phyloP scores from a whole-genome alignment of 805 yeast genomes.

The Metschnikowia noctiluminum region DNA sequence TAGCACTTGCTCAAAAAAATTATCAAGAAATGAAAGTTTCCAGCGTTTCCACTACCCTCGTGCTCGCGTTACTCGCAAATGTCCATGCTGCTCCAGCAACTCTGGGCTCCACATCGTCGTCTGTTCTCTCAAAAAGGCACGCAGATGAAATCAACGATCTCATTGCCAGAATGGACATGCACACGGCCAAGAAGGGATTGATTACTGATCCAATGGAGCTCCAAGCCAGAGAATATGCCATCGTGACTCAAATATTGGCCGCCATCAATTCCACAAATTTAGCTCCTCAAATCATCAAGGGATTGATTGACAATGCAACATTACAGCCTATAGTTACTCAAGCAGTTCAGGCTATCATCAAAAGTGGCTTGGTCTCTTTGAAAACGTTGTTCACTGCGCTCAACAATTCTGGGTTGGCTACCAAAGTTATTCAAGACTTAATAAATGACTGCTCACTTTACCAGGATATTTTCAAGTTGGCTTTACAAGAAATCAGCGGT shows the following conservation, averaged over 20 bases:
- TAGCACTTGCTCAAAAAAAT: not conserved
- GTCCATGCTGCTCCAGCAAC: slow-evolving; percentile 20
- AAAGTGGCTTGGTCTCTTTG: slow-evolving; percentile 31
- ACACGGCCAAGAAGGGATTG: slow-evolving; percentile 29
- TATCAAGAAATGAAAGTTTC: slow-evolving; percentile 13
- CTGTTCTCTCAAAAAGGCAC: slow-evolving; percentile 17
- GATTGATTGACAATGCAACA: slow-evolving; percentile 29
- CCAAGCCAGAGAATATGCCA: slow-evolving; percentile 36
- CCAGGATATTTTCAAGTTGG: slow-evolving; percentile 37
- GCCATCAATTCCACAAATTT: slow-evolving; percentile 35
- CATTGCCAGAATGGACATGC: slow-evolving; percentile 27
- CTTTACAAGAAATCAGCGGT: slow-evolving; percentile 27
- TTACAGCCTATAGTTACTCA: slow-evolving; percentile 29
- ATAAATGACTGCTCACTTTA: slow-evolving; percentile 39
- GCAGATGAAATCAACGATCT: slow-evolving; percentile 23
- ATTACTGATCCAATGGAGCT: slow-evolving; percentile 22
- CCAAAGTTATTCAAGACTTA: slow-evolving; percentile 31
- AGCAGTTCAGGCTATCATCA: slow-evolving; percentile 27
- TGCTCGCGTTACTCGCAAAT: slow-evolving; percentile 17
- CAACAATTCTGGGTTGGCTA: slow-evolving; percentile 42
- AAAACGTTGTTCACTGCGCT: slow-evolving; percentile 38
- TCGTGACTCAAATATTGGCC: slow-evolving; percentile 39
- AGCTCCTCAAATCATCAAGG: slow-evolving; percentile 34
- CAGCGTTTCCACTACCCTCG: slow-evolving; percentile 14
- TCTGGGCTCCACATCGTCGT: slow-evolving; percentile 6